Evolutionary conservation across 73 alveolate genomes (phyloP), one percentile per base, ranked within the genome.

Genomic region (Stentor coeruleus): DNA sequence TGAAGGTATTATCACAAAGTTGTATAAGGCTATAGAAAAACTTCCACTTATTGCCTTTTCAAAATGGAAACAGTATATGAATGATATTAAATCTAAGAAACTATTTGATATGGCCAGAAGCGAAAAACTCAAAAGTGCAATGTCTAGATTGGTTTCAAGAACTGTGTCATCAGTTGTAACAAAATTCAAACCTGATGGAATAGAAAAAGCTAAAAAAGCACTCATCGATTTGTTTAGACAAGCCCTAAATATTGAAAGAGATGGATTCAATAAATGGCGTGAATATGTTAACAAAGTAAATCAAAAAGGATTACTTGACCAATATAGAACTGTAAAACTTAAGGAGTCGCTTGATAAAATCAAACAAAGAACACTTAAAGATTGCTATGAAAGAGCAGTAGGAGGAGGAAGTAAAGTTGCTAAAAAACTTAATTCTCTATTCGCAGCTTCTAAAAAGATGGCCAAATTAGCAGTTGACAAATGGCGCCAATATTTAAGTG

Each of bases 381-480:
- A 66, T 31, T 20, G 42, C 39, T 66, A 20, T 11, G 11, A 14
- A 33, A 66, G 79, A 33, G 33, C 37, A 20, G 79, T 66, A 20
- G 79, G 79, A 2, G 79, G 79, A 66, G 79, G 79, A 1, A 11
- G n/a, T 0, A 37, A 11, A 1, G 39, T 66, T 20, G 79, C 79
- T 28, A 40, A 40, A 28, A 31, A 26, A 20, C 33, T 66, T 11
- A 20, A 6, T 49, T 49, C 20, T 6, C 20, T 49, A 11, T 11
- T 11, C 66, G 20, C 6, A 20, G 66, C 66, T 11, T 11, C 20
- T 49, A 20, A 49, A 49, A 49, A 20, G 66, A 49, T 49, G 66
- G 20, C 6, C 28, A 49, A 49, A 49, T 11, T 49, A 6, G 66
- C 66, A 20, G 66, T 49, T 6, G 66, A 49, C 66, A 49, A 20